These are phyloP conservation scores for Truncatella angustata DNA, from an alignment of 2,329 filamentous ascomycete species.

Conservation along the genomic window DNA sequence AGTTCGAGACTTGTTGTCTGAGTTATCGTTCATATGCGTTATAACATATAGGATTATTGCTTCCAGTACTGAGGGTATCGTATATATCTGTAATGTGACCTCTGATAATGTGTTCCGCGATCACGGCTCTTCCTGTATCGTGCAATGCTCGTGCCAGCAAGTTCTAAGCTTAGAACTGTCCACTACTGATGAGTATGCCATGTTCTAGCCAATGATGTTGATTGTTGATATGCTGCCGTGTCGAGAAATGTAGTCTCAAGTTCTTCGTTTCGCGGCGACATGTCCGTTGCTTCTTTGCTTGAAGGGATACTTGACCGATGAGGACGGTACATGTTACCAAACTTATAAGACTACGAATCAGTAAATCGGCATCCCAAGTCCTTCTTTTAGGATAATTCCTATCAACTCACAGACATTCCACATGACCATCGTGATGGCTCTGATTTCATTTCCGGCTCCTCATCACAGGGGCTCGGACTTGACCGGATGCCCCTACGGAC, in stretches of 20 bases:
- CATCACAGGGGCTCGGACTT: neutral
- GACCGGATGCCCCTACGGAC: neutral
- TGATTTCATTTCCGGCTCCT: neutral
- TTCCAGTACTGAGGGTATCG: too few relatives aligned
- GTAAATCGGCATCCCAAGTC: neutral
- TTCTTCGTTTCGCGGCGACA: neutral
- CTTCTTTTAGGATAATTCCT: neutral
- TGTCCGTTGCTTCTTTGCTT: too few relatives aligned
- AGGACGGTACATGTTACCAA: too few relatives aligned
- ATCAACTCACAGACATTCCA: neutral
- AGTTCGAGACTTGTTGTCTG: too few relatives aligned
- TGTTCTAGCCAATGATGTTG: neutral
- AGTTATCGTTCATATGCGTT: too few relatives aligned
- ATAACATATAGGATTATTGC: too few relatives aligned
- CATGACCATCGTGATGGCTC: neutral
- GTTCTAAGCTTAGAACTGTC: too few relatives aligned
- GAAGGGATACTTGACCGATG: too few relatives aligned
- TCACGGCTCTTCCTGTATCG: neutral
- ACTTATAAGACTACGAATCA: neutral
- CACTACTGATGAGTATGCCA: neutral
- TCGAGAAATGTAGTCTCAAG: neutral
- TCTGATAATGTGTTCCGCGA: neutral
- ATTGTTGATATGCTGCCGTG: neutral
- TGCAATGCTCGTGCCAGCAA: neutral
- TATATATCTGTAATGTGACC: too few relatives aligned